A percentile compares a stretch with the other conserved stretches of the same genome.
phyloP scores from a whole-genome alignment of 495 filamentous ascomycete species.

The Hyphodiscus hymeniophilus region DNA sequence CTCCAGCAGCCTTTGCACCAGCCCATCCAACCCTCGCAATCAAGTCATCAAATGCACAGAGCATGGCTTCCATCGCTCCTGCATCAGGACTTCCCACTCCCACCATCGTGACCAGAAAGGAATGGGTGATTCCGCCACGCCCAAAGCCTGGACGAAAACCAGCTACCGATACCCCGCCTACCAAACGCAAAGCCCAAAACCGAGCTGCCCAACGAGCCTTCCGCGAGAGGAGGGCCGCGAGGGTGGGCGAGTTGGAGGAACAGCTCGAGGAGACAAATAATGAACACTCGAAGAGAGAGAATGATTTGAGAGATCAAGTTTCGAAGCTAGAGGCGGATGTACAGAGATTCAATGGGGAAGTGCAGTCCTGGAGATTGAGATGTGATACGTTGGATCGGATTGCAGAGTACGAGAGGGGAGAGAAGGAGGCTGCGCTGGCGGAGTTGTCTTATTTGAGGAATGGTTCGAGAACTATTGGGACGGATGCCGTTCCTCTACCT shows the following conservation, averaged over 20 bases:
- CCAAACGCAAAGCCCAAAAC: conserved; percentile 90
- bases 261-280: conserved; percentile 58
- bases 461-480: conserved; percentile 16
- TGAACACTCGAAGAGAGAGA: conserved; percentile 37
- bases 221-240: conserved; percentile 75
- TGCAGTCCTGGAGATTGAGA: conserved; percentile 21
- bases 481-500: conserved; percentile 27
- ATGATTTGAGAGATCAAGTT: conserved; percentile 34
- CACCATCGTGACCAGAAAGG: conserved; percentile 56
- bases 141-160: conserved; percentile 93
- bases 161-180: conserved; percentile 82
- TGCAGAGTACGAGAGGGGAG: conserved; percentile 21
- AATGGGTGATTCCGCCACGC: conserved; percentile 83
- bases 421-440: conserved; percentile 21
- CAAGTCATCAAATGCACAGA: conserved; percentile 12
- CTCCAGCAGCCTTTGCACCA: conserved; percentile 20
- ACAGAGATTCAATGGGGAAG: conserved; percentile 28
- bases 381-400: conserved; percentile 23
- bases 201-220: conserved; percentile 87
- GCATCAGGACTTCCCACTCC: conserved; percentile 16
- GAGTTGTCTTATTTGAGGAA: conserved; percentile 24
- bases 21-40: conserved; percentile 20
- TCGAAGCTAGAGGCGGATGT: conserved; percentile 36
- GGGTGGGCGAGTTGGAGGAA: conserved; percentile 80
- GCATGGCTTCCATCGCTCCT: conserved; percentile 12